Conservation (phyloP, 2,329 filamentous ascomycete genomes). For the Cryphonectria radicalis region DNA sequence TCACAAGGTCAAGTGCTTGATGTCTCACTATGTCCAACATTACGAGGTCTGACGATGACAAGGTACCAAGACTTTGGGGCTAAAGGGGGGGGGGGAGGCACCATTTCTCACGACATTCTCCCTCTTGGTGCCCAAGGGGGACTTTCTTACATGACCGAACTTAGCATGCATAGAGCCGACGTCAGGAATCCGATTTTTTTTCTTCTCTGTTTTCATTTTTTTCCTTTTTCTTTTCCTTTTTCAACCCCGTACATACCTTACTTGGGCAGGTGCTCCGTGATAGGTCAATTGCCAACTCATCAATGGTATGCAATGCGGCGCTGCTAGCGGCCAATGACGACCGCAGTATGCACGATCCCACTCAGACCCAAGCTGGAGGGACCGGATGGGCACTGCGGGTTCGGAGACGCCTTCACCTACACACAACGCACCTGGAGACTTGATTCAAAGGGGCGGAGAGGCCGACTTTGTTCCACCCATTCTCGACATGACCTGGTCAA, state of each 20-base stretch:
- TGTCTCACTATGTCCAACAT: conserved; percentile 29
- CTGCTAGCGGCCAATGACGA: conserved; percentile 27
- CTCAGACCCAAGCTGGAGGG: conserved; percentile 2
- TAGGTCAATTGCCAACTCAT: conserved; percentile 33
- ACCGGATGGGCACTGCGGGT: neutral
- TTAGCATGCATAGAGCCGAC: neutral
- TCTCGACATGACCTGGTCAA: neutral
- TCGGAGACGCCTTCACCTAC: conserved; percentile 7
- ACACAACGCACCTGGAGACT: neutral
- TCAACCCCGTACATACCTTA: conserved; percentile 2
- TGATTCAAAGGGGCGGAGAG: neutral
- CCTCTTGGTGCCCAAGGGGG: neutral
- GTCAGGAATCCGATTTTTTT: neutral
- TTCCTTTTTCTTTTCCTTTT: neutral
- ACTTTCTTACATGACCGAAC: neutral
- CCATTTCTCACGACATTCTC: conserved; percentile 1
- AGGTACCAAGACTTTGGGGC: neutral
- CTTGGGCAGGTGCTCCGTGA: conserved; percentile 27
- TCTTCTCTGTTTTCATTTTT: neutral
- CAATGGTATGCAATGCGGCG: conserved; percentile 23
- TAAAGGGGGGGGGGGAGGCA: neutral
- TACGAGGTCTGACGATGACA: conserved; percentile 19
- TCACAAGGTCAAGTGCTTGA: conserved; percentile 8
- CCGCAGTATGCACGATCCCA: conserved; percentile 23
- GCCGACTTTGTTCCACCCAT: conserved; percentile 6